phyloP scores from a whole-genome alignment of 495 filamentous ascomycete species.

The Aspergillus olivimuriae region DNA sequence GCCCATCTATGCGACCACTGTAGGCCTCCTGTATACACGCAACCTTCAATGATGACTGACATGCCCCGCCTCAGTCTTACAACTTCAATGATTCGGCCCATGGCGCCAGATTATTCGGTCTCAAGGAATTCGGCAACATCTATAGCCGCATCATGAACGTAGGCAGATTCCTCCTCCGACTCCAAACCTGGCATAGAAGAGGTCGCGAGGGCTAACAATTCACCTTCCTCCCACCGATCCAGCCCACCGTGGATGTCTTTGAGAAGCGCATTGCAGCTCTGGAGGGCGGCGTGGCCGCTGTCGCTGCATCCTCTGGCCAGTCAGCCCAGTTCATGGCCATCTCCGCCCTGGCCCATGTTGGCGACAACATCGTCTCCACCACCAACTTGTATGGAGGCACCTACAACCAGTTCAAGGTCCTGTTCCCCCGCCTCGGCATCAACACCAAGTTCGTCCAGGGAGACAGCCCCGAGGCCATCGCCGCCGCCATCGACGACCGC shows the following conservation, averaged over 20 bases:
- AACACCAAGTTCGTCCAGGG: slow-evolving; percentile 83
- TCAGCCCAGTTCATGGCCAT: slow-evolving; percentile 93
- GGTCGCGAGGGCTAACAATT: too few relatives aligned
- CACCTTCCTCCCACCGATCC: too few relatives aligned
- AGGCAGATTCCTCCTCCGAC: too few relatives aligned
- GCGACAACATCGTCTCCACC: slow-evolving; percentile 94
- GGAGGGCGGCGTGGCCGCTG: slow-evolving; percentile 86
- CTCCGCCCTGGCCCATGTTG: slow-evolving; percentile 70
- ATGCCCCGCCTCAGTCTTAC: slow-evolving; percentile 56
- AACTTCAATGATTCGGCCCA: slow-evolving; percentile 96
- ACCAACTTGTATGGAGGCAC: slow-evolving; percentile 94
- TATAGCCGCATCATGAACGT: slow-evolving; percentile 97
- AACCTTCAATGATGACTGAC: not conserved
- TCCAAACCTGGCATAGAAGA: too few relatives aligned
- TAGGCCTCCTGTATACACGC: slow-evolving; percentile 30
- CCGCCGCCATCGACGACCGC: slow-evolving; percentile 81
- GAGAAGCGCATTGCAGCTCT: slow-evolving; percentile 96
- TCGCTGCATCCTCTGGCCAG: slow-evolving; percentile 87
- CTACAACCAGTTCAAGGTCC: slow-evolving; percentile 97
- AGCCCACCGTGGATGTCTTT: slow-evolving; percentile 96
- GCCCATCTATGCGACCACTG: slow-evolving; percentile 92
- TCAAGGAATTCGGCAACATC: slow-evolving; percentile 98
- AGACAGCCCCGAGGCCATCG: slow-evolving; percentile 78
- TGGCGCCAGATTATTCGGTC: slow-evolving; percentile 90
- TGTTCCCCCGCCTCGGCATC: slow-evolving; percentile 81